These are phyloP conservation scores for Neophaeococcomyces aloes DNA, from an alignment of 2,329 filamentous ascomycete species.

Conservation along the genomic window DNA sequence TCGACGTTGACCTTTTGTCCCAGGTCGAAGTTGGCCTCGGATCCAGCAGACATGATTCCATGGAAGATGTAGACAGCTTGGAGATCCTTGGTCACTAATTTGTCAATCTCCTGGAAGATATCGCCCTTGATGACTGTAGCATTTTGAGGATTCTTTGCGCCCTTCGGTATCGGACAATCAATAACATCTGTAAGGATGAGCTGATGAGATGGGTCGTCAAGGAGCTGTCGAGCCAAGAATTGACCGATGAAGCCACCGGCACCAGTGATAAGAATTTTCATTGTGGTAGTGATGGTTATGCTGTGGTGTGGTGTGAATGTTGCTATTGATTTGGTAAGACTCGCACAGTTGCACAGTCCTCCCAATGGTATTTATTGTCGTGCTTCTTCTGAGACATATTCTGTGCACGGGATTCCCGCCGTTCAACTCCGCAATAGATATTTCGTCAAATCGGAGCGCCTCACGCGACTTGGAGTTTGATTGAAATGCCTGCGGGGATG, in stretches of 20 bases:
- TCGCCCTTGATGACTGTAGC: constrained; percentile 43
- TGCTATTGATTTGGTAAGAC: neutral
- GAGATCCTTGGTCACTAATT: constrained; percentile 33
- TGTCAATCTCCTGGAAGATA: constrained; percentile 36
- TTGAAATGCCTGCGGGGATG: neutral
- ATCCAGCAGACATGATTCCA: constrained; percentile 57
- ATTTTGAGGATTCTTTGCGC: constrained; percentile 40
- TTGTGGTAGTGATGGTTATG: constrained; percentile 13
- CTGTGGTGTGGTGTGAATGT: neutral
- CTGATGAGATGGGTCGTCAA: constrained; percentile 38
- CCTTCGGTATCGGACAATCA: constrained; percentile 41
- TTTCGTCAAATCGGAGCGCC: neutral
- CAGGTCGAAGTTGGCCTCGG: constrained; percentile 51
- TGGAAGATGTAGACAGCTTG: constrained; percentile 52
- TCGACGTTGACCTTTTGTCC: constrained; percentile 53
- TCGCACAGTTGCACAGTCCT: neutral
- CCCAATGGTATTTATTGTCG: neutral
- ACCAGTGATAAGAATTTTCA: constrained; percentile 53
- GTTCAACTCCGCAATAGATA: constrained; percentile 3
- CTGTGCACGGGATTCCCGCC: constrained; percentile 5
- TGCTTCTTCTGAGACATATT: neutral
- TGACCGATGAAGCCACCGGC: constrained; percentile 56
- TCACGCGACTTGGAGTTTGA: neutral
- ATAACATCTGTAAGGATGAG: constrained; percentile 50
- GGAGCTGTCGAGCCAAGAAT: constrained; percentile 46